A percentile compares a stretch with the other conserved stretches of the same genome.
These are phyloP conservation scores for Singerocomus inundabilis DNA, from an alignment of 1,284 basidiomycete genomes.

Conservation along the genomic window DNA sequence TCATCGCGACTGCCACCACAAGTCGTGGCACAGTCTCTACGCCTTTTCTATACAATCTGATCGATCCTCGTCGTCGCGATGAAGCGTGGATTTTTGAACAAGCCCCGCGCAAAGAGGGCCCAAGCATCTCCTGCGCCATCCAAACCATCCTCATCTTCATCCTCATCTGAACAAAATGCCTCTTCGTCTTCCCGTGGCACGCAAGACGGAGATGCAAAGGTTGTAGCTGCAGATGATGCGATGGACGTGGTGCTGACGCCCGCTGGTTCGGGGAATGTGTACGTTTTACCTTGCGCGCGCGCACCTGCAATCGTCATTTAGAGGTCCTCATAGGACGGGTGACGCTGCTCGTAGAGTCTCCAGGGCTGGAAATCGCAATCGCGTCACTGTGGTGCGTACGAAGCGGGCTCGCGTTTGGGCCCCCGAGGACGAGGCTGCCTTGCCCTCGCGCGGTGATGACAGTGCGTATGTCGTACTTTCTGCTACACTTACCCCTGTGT, in stretches of 20 bases:
- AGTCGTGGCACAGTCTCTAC: not conserved
- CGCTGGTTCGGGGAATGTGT: not conserved
- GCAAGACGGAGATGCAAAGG: not conserved
- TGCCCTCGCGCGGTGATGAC: not conserved
- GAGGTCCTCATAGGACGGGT: not conserved
- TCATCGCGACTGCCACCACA: not conserved
- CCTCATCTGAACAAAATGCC: too few species aligned
- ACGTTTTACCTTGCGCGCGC: not conserved
- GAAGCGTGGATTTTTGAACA: constrained; percentile 19
- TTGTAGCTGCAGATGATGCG: not conserved
- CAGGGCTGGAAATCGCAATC: not conserved
- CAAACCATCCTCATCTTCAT: too few species aligned
- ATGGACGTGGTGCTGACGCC: not conserved
- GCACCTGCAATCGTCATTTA: too few species aligned
- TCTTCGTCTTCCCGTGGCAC: not conserved
- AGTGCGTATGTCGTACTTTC: not conserved
- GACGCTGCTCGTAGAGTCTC: not conserved
- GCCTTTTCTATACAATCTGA: not conserved
- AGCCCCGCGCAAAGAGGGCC: constrained; percentile 2
- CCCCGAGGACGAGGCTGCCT: not conserved
- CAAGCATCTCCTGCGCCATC: too few species aligned
- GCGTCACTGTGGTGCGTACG: not conserved
- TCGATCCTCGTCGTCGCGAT: constrained; percentile 6
- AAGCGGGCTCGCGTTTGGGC: not conserved
- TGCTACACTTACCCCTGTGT: too few species aligned